Conservation (phyloP, 2,329 filamentous ascomycete species). For the Claviceps sp. region DNA sequence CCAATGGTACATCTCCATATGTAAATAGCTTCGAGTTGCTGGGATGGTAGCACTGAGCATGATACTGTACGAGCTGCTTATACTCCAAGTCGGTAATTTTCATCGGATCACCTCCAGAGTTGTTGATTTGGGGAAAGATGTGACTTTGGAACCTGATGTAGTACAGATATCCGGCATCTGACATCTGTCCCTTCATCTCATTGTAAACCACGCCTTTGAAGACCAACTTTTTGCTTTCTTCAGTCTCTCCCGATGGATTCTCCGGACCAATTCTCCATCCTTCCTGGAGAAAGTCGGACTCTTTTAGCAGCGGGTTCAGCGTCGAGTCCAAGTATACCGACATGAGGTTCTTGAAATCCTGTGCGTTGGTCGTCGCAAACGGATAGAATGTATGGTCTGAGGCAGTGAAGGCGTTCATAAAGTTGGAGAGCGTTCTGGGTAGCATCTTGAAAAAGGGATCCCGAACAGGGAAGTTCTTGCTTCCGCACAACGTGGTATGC, state of each 20-base stretch:
- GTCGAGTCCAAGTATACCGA: constrained; percentile 95
- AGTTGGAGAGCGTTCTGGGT: constrained; percentile 93
- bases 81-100: constrained; percentile 95
- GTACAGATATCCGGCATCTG: constrained; percentile 88
- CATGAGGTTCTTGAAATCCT: constrained; percentile 92
- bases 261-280: constrained; percentile 94
- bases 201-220: constrained; percentile 99
- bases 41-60: constrained; percentile 87
- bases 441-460: constrained; percentile 99
- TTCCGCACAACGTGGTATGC: constrained; percentile 92
- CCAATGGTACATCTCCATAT: constrained; percentile 83
- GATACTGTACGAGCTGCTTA: constrained; percentile 76
- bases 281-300: constrained; percentile 89
- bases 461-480: constrained; percentile 89
- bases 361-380: constrained; percentile 89
- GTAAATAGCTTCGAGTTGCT: constrained; percentile 95
- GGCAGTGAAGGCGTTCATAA: constrained; percentile 98
- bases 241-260: constrained; percentile 52
- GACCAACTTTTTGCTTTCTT: constrained; percentile 56
- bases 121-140: constrained; percentile 87
- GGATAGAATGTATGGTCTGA: constrained; percentile 96
- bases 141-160: constrained; percentile 93
- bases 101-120: constrained; percentile 90
- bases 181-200: constrained; percentile 99
- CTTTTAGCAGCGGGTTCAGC: constrained; percentile 74